Conservation (phyloP, 108 stramenopile species). For the Nannochloropsis gaditana region DNA sequence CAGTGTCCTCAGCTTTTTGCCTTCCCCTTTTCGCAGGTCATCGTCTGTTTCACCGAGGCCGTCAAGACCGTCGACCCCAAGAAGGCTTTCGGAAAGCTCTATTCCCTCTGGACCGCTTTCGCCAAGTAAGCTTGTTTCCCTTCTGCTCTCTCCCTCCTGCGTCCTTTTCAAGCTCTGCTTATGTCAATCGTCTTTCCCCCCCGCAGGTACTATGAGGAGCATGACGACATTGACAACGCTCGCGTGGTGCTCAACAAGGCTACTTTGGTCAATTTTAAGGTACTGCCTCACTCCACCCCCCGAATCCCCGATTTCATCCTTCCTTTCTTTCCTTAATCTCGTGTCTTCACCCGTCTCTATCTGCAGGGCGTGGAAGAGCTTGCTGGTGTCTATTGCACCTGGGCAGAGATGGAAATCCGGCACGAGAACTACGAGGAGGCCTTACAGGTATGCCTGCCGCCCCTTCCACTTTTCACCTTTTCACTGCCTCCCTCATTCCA, state of each 20-base stretch:
- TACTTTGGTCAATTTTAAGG: slow-evolving; percentile 21
- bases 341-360: neutral
- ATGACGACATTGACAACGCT: slow-evolving; percentile 67
- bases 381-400: slow-evolving; percentile 77
- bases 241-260: slow-evolving; percentile 67
- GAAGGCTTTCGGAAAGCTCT: slow-evolving; percentile 64
- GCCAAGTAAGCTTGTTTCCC: slow-evolving; percentile 42
- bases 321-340: neutral
- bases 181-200: neutral
- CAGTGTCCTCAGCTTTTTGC: neutral
- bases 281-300: neutral
- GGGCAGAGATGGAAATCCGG: slow-evolving; percentile 88
- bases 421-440: slow-evolving; percentile 83
- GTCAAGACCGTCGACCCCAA: slow-evolving; percentile 56
- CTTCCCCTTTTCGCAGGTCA: slow-evolving; percentile 22
- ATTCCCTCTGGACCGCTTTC: slow-evolving; percentile 68
- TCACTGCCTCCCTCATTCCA: neutral
- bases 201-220: slow-evolving; percentile 63
- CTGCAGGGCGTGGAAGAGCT: slow-evolving; percentile 81
- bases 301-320: neutral
- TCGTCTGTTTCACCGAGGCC: slow-evolving; percentile 50
- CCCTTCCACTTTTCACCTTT: slow-evolving; percentile 26
- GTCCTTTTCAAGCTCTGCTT: neutral
- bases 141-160: neutral
- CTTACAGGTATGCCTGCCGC: slow-evolving; percentile 58